These are phyloP conservation scores for Fusarium sambucinum DNA, from an alignment of 2,329 filamentous ascomycete genomes.

Conservation along the genomic window DNA sequence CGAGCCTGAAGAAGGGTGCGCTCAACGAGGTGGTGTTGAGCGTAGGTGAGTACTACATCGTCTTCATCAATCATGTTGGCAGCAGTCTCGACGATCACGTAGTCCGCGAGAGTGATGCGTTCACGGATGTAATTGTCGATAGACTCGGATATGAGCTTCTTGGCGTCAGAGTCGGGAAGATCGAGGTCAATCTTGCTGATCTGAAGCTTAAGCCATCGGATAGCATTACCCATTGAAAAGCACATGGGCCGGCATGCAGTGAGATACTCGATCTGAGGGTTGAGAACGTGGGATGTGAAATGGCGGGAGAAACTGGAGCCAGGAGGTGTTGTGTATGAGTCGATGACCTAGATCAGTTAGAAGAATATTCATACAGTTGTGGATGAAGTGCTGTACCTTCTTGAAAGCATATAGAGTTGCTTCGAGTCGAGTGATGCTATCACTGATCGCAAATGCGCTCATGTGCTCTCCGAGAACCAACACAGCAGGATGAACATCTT, in stretches of 20 bases:
- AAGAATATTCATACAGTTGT: constrained; percentile 17
- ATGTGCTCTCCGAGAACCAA: constrained; percentile 90
- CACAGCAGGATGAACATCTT: constrained; percentile 87
- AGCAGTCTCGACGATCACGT: constrained; percentile 84
- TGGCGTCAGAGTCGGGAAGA: constrained; percentile 83
- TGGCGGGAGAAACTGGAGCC: constrained; percentile 89
- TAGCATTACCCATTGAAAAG: constrained; percentile 96
- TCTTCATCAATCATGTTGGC: constrained; percentile 80
- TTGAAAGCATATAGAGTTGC: constrained; percentile 92
- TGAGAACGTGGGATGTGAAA: constrained; percentile 89
- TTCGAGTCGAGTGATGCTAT: constrained; percentile 88
- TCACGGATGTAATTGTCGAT: constrained; percentile 94
- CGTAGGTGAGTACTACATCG: constrained; percentile 88
- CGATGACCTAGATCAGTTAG: constrained; percentile 74
- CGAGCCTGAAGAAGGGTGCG: constrained; percentile 81
- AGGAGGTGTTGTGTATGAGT: constrained; percentile 89
- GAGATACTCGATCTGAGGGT: constrained; percentile 94
- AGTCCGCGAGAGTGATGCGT: constrained; percentile 86
- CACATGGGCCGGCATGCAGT: constrained; percentile 95
- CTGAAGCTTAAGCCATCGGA: constrained; percentile 92
- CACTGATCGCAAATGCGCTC: constrained; percentile 87
- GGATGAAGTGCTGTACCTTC: constrained; percentile 64
- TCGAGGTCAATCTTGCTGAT: constrained; percentile 93
- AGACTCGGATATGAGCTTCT: constrained; percentile 78
- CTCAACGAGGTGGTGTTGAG: constrained; percentile 87